phyloP scores from a whole-genome alignment of 208 protist species.

The Leishmania arabica region DNA sequence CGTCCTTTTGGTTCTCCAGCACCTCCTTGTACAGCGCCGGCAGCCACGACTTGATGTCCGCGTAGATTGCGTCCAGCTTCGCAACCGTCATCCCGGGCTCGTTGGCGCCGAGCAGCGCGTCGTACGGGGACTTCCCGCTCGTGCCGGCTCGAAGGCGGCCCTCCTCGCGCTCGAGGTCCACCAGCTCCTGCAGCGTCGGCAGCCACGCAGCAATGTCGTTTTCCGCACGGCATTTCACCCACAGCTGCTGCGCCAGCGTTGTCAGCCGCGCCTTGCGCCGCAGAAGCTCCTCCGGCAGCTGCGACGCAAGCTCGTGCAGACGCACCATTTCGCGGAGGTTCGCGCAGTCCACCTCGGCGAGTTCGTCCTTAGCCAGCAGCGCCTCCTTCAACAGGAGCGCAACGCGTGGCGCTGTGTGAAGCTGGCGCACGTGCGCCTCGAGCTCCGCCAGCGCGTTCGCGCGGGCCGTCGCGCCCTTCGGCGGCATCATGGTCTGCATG shows the following conservation, averaged over 20 bases:
- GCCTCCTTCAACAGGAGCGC: slow-evolving; percentile 3
- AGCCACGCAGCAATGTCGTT: slow-evolving; percentile 7
- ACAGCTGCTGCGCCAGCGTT: background rate
- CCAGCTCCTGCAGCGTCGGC: slow-evolving; percentile 17
- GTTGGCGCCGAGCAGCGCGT: slow-evolving; percentile 57
- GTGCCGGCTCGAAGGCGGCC: slow-evolving; percentile 18
- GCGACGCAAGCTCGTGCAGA: background rate
- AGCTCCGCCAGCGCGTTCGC: background rate
- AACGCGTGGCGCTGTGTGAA: background rate
- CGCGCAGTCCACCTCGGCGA: background rate
- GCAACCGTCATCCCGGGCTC: slow-evolving; percentile 65
- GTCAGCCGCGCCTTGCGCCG: background rate
- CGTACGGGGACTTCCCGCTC: slow-evolving; percentile 31
- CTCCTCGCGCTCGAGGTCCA: slow-evolving; percentile 45
- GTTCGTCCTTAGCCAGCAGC: background rate
- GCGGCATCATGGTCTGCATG: background rate
- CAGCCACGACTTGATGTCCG: slow-evolving; percentile 50
- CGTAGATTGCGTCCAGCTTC: slow-evolving; percentile 54
- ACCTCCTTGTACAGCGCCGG: slow-evolving; percentile 59
- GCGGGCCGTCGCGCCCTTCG: background rate
- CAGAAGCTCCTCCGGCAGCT: slow-evolving; percentile 5
- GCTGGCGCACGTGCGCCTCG: background rate
- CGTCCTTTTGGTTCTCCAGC: slow-evolving; percentile 35
- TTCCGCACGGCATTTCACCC: background rate
- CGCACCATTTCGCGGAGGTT: background rate